Conservation (phyloP, 768 basidiomycete species). For the Rhizopogon vulgaris region DNA sequence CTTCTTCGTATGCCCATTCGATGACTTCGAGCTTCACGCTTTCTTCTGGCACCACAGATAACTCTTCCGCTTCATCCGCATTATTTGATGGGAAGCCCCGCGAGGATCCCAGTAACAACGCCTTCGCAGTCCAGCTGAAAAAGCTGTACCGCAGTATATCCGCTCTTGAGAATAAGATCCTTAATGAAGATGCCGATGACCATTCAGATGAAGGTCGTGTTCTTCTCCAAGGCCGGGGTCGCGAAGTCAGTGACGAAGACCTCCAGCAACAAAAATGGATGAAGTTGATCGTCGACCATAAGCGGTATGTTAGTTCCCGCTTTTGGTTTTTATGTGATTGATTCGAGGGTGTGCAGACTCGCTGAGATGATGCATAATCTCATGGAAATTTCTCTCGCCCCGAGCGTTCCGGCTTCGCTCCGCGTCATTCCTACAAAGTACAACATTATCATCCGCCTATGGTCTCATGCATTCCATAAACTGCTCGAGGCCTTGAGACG, state of each 20-base stretch:
- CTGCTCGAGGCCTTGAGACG: conserved; percentile 87
- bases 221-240: conserved; percentile 27
- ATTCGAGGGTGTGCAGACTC: conserved; percentile 45
- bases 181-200: conserved; percentile 54
- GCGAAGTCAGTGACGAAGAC: conserved; percentile 42
- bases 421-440: conserved; percentile 90
- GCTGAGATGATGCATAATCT: conserved; percentile 89
- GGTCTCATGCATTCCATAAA: conserved; percentile 88
- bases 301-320: conserved; percentile 53
- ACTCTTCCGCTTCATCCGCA: conserved; percentile 66
- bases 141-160: conserved; percentile 79
- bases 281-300: conserved; percentile 71
- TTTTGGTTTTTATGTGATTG: conserved; percentile 3
- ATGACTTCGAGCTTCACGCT: conserved; percentile 64
- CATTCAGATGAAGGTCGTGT: conserved; percentile 36
- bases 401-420: conserved; percentile 81
- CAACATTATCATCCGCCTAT: conserved; percentile 90
- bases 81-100: conserved; percentile 53
- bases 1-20: conserved; percentile 69
- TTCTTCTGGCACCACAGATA: conserved; percentile 68
- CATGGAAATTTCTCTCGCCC: conserved; percentile 78
- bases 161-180: conserved; percentile 69
- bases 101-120: conserved; percentile 55
- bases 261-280: conserved; percentile 73
- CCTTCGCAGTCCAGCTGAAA: conserved; percentile 72